phyloP scores from a whole-genome alignment of 352 stramenopile genomes.

The Phytophthora fragariae region DNA sequence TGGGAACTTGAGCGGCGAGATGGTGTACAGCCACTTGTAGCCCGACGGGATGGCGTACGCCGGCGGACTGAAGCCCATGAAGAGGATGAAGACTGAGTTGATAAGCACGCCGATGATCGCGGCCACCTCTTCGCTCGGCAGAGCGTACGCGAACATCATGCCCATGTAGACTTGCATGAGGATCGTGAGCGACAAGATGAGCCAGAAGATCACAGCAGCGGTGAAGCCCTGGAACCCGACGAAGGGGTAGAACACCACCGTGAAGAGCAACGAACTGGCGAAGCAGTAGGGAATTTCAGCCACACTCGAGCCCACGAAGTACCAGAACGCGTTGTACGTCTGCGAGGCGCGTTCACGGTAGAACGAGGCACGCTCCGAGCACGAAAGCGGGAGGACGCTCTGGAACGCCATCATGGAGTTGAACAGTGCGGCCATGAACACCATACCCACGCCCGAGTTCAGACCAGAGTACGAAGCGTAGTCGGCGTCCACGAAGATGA shows the following conservation, averaged over 20 bases:
- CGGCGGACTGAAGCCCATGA: conserved; percentile 61
- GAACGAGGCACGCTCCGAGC: conserved; percentile 55
- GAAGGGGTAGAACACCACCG: conserved; percentile 12
- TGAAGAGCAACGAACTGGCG: conserved; percentile 7
- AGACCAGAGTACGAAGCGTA: conserved; percentile 36
- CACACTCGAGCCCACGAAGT: conserved; percentile 81
- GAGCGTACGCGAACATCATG: conserved; percentile 71
- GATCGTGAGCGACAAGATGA: conserved; percentile 32
- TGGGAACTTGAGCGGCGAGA: conserved; percentile 30
- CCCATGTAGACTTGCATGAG: conserved; percentile 71
- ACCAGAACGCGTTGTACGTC: conserved; percentile 90
- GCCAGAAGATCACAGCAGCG: conserved; percentile 31
- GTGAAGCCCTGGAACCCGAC: conserved; percentile 23
- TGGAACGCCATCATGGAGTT: conserved; percentile 59
- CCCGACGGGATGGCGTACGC: conserved; percentile 39
- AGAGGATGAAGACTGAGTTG: conserved; percentile 61
- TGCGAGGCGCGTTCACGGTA: conserved; percentile 91
- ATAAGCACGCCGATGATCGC: conserved; percentile 50
- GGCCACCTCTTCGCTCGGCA: conserved; percentile 57
- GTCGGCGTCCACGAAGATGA: conserved; percentile 52
- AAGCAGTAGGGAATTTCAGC: conserved; percentile 68
- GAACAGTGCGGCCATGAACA: conserved; percentile 79
- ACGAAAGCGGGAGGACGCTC: conserved; percentile 71
- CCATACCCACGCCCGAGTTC: conserved; percentile 59
- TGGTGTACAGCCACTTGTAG: conserved; percentile 35